phyloP scores from a whole-genome alignment of 1,139 yeast species.

The Yamadazyma diospyri region DNA sequence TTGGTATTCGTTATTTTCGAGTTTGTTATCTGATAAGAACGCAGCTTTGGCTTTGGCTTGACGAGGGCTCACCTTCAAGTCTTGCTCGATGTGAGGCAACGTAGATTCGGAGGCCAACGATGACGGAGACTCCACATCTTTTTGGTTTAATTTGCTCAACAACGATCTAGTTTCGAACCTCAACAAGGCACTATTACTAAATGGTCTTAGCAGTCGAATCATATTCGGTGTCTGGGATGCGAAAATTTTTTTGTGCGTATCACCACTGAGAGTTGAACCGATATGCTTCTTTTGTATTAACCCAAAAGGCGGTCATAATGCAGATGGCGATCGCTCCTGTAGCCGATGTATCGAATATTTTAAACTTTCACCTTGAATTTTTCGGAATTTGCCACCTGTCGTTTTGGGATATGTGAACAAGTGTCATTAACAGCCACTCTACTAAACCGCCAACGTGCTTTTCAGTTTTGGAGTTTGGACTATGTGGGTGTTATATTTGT shows the following conservation, averaged over 20 bases:
- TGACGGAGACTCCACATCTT: conserved; percentile 30
- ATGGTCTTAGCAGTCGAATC: conserved; percentile 4
- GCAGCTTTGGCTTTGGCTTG: conserved; percentile 44
- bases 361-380: too few relatives aligned
- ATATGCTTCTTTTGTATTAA: too few relatives aligned
- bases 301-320: too few relatives aligned
- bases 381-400: too few relatives aligned
- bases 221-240: conserved; percentile 1
- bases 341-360: too few relatives aligned
- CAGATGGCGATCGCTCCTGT: too few relatives aligned
- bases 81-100: conserved; percentile 45
- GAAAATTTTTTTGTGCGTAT: too few relatives aligned
- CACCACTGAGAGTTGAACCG: neutral
- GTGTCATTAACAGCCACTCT: too few relatives aligned
- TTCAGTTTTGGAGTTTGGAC: too few relatives aligned
- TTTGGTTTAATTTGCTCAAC: conserved; percentile 12
- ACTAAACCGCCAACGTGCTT: too few relatives aligned
- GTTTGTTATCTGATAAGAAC: conserved; percentile 50
- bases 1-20: conserved; percentile 54
- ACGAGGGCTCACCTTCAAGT: conserved; percentile 36
- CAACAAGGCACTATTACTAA: neutral
- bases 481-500: too few relatives aligned
- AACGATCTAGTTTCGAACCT: conserved; percentile 14
- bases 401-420: too few relatives aligned
- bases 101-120: conserved; percentile 47